Evolutionary conservation across 2,329 filamentous ascomycete species (phyloP).

Genomic region (Calonectria leucothoes): DNA sequence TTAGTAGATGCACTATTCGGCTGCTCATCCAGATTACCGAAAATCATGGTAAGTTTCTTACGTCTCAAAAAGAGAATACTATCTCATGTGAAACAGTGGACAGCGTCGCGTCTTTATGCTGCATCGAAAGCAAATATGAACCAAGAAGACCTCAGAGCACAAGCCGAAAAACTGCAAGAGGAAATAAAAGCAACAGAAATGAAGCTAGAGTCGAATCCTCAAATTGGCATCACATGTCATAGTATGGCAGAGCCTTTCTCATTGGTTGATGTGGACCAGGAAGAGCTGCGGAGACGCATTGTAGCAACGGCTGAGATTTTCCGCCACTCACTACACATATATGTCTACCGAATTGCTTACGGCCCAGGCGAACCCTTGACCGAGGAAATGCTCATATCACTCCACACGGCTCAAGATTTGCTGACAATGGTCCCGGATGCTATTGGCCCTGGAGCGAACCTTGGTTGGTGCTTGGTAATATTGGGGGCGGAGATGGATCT

Average conservation of each 20-base stretch:
- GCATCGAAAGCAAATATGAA: neutral
- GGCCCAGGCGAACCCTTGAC: conserved; percentile 1
- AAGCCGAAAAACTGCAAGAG: conserved; percentile 8
- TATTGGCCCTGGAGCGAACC: conserved; percentile 21
- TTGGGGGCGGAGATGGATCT: conserved; percentile 20
- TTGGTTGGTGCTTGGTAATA: conserved; percentile 25
- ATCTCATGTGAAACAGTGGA: neutral
- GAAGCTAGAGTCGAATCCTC: neutral
- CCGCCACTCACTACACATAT: conserved; percentile 20
- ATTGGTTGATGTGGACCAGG: neutral
- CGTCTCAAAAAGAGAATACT: neutral
- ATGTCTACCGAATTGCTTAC: conserved; percentile 19
- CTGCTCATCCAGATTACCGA: conserved; percentile 16
- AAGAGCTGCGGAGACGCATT: conserved; percentile 11
- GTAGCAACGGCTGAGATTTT: conserved; percentile 28
- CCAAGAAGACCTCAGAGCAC: neutral
- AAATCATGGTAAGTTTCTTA: conserved; percentile 17
- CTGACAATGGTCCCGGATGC: conserved; percentile 22
- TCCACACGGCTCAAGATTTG: conserved; percentile 10
- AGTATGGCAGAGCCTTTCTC: neutral
- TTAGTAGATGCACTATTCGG: conserved; percentile 20
- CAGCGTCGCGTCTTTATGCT: conserved; percentile 12
- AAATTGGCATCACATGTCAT: conserved; percentile 12
- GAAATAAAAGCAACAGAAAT: conserved; percentile 14
- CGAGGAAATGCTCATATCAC: conserved; percentile 15